Base-by-base conservation (phyloP, 1,284 basidiomycete species). In the Sporisorium exsertum region DNA sequence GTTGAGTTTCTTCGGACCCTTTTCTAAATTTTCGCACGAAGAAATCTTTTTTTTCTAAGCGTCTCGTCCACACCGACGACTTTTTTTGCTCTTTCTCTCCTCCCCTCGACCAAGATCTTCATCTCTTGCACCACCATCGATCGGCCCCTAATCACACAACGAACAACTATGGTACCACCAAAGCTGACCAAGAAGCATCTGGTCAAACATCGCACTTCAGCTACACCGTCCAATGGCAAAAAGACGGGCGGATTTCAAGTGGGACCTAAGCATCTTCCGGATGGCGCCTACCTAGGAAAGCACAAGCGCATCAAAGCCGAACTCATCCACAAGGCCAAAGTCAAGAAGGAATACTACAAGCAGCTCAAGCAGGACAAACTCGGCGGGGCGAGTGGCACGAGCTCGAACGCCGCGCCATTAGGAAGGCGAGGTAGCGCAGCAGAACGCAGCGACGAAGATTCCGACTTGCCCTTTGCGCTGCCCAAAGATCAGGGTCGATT, bases 271-370 rank as follows among this genome's bases (percentile, higher is more conserved):
- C 78, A 84, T 51, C 78, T 81, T 27, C 81, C 84, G 5, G 80
- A 78, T 57, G 84, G 84, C 3, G 77, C 82, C 5, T 85, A 85
- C 61, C 68, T 85, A 8, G 84, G 84, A 22, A 75, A 81, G 87
- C 88, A 87, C 27, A 86, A 88, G 58, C 87, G 87, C 75, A 87
- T 88, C 81, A 88, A 89, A 74, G 86, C 87, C 20, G 86, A 87
- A 35, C 81, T 89, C 57, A 88, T 89, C 67, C 82, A 87, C 73
- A 87, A 87, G 53, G 88, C 88, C 37, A 88, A 88, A 78, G 84
- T 88, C 60, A 89, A 89, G 82, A 86, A 87, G 74, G 82, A 84
- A 20, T 89, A 87, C 74, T 88, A 86, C 58, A 88, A 87, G 79
- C 84, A 87, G 59, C 82, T 88, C 20, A 74, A 82, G 32, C 87